These are phyloP conservation scores for Sphaerosporella brunnea DNA, from an alignment of 495 filamentous ascomycete species.

Conservation along the genomic window DNA sequence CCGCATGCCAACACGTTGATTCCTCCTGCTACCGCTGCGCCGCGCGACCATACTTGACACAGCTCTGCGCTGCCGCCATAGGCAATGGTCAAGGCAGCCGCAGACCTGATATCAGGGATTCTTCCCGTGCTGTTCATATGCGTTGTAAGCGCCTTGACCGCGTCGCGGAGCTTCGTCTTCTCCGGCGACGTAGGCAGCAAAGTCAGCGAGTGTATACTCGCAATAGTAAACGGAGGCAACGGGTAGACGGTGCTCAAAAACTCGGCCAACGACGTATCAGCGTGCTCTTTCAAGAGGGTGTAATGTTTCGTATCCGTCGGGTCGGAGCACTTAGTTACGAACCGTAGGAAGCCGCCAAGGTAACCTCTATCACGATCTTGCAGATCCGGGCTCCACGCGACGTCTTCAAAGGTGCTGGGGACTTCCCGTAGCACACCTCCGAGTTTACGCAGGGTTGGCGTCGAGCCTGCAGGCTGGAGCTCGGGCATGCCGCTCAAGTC, in stretches of 20 bases:
- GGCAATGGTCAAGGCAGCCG: slow-evolving; percentile 22
- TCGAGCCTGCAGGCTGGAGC: background rate
- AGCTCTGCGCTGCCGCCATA: slow-evolving; percentile 91
- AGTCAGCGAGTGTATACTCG: slow-evolving; percentile 61
- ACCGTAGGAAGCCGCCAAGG: slow-evolving; percentile 23
- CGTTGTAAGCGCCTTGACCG: slow-evolving; percentile 50
- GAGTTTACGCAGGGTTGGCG: background rate
- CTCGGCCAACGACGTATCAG: slow-evolving; percentile 6
- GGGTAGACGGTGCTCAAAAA: slow-evolving; percentile 58
- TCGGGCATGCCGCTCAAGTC: background rate
- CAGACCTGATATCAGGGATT: slow-evolving; percentile 20
- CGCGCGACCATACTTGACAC: slow-evolving; percentile 78
- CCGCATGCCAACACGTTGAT: slow-evolving; percentile 70
- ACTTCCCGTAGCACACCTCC: slow-evolving; percentile 38
- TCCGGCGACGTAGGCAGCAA: slow-evolving; percentile 42
- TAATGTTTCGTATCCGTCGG: slow-evolving; percentile 12
- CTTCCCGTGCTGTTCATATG: slow-evolving; percentile 71
- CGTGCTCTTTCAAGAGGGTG: slow-evolving; percentile 6
- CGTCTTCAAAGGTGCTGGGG: slow-evolving; percentile 22
- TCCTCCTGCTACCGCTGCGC: slow-evolving; percentile 77
- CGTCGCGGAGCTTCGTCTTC: slow-evolving; percentile 44
- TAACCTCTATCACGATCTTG: slow-evolving; percentile 18
- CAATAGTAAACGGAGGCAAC: slow-evolving; percentile 48
- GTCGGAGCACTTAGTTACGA: slow-evolving; percentile 13
- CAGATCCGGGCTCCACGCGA: slow-evolving; percentile 20